These are phyloP conservation scores for Podospora didyma DNA, from an alignment of 495 filamentous ascomycete species.

Conservation along the genomic window DNA sequence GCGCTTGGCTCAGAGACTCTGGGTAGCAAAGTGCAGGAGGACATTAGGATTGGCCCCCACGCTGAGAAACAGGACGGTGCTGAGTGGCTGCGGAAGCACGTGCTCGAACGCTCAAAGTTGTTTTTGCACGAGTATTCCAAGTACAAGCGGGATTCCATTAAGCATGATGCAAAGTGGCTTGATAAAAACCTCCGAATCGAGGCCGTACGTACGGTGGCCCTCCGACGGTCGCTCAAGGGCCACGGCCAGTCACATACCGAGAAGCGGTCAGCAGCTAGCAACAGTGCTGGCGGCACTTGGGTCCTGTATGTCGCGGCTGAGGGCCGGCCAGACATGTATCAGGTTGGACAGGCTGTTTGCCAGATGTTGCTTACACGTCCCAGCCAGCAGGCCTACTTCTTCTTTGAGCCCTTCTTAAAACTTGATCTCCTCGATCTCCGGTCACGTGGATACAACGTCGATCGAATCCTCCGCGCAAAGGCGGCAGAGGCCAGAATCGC, in stretches of 20 bases:
- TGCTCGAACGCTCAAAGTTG: conserved; percentile 79
- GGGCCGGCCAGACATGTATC: conserved; percentile 68
- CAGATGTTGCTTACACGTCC: conserved; percentile 75
- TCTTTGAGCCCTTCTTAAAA: conserved; percentile 82
- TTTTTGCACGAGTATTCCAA: conserved; percentile 71
- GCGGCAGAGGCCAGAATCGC: conserved; percentile 80
- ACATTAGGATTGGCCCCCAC: conserved; percentile 50
- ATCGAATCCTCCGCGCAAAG: conserved; percentile 80
- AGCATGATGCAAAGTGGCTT: conserved; percentile 82
- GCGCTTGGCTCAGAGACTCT: conserved; percentile 57
- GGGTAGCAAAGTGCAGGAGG: conserved; percentile 56
- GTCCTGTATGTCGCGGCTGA: conserved; percentile 50
- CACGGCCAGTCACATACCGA: conserved; percentile 62
- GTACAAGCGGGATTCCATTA: conserved; percentile 62
- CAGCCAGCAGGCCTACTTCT: conserved; percentile 76
- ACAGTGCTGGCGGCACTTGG: conserved; percentile 26
- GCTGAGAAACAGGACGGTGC: conserved; percentile 44
- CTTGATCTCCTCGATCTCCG: conserved; percentile 69
- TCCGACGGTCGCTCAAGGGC: conserved; percentile 68
- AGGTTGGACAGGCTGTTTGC: conserved; percentile 82
- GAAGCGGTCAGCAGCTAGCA: conserved; percentile 60
- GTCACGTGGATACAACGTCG: conserved; percentile 88
- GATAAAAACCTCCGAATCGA: conserved; percentile 80
- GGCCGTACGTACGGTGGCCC: conserved; percentile 66
- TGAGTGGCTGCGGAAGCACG: conserved; percentile 64